Evolutionary conservation across 768 basidiomycete species (phyloP).

Genomic region (Rhodotorula sphaerocarpa): DNA sequence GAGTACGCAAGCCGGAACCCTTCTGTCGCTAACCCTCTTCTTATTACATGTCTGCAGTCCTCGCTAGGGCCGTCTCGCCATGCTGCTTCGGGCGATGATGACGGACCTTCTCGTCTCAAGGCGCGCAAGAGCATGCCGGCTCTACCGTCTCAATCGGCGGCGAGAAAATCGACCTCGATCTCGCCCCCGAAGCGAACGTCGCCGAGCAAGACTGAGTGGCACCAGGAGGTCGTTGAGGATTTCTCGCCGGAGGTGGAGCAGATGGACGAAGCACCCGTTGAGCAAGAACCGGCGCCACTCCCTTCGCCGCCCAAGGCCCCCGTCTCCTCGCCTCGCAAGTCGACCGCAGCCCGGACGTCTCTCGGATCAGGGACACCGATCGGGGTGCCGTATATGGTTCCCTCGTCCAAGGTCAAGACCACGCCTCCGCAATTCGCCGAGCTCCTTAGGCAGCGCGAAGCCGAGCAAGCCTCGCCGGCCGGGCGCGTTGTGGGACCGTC

Average conservation of each 20-base stretch:
- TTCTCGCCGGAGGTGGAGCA: no score
- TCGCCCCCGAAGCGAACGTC: no score
- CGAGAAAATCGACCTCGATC: background rate
- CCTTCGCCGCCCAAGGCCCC: background rate
- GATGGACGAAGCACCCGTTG: no score
- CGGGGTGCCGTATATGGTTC: constrained; percentile 23
- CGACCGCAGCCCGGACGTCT: background rate
- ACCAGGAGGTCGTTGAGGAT: no score
- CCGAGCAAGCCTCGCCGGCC: background rate
- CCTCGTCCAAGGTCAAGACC: constrained; percentile 10
- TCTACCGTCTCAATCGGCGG: no score
- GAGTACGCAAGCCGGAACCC: background rate
- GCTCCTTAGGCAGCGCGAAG: background rate
- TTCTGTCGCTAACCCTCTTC: background rate
- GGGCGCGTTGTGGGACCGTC: background rate
- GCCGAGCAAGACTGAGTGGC: no score
- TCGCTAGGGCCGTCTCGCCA: constrained; percentile 13
- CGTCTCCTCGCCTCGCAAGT: background rate
- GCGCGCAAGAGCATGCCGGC: constrained; percentile 13
- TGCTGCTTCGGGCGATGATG: background rate
- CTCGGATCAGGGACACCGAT: background rate
- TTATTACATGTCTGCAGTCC: constrained; percentile 4
- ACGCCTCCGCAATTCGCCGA: constrained; percentile 1
- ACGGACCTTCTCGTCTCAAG: background rate
- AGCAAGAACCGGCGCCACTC: background rate